phyloP scores from a whole-genome alignment of 2,329 filamentous ascomycete species.

The Fusarium euwallaceae region DNA sequence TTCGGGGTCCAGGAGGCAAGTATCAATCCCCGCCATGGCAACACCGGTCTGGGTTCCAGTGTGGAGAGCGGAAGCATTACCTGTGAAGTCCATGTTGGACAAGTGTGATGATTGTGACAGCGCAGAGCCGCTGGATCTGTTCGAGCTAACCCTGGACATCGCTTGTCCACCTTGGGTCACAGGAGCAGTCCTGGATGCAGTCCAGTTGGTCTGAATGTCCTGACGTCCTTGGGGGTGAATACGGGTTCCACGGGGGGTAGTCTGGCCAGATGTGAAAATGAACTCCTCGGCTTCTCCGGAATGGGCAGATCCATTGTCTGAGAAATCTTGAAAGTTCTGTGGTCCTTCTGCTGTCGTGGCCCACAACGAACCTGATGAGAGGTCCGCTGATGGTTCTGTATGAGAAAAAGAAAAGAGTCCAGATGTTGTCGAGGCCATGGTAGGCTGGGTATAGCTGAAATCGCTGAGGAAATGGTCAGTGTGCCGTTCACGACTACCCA shows the following conservation, averaged over 20 bases:
- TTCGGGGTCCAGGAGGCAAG: constrained; percentile 66
- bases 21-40: constrained; percentile 62
- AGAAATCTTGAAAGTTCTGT: constrained; percentile 70
- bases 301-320: constrained; percentile 63
- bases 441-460: constrained; percentile 67
- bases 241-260: constrained; percentile 64
- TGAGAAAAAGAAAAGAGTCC: constrained; percentile 71
- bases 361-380: constrained; percentile 68
- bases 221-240: constrained; percentile 57
- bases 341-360: constrained; percentile 68
- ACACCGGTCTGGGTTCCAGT: constrained; percentile 55
- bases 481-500: constrained; percentile 63
- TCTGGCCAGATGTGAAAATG: constrained; percentile 67
- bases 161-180: constrained; percentile 52
- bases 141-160: constrained; percentile 57
- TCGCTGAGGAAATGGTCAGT: constrained; percentile 70
- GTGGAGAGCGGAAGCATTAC: constrained; percentile 61
- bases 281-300: constrained; percentile 68
- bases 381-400: constrained; percentile 70
- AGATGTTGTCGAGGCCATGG: constrained; percentile 62
- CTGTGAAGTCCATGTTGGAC: constrained; percentile 66
- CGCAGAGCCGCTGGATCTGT: constrained; percentile 58
- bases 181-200: constrained; percentile 52
- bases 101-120: constrained; percentile 65
- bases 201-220: constrained; percentile 64